A percentile compares a stretch with the other conserved stretches of the same genome.
Evolutionary conservation across 768 basidiomycete genomes (phyloP).

Genomic region (Rhodotorula babjevae): DNA sequence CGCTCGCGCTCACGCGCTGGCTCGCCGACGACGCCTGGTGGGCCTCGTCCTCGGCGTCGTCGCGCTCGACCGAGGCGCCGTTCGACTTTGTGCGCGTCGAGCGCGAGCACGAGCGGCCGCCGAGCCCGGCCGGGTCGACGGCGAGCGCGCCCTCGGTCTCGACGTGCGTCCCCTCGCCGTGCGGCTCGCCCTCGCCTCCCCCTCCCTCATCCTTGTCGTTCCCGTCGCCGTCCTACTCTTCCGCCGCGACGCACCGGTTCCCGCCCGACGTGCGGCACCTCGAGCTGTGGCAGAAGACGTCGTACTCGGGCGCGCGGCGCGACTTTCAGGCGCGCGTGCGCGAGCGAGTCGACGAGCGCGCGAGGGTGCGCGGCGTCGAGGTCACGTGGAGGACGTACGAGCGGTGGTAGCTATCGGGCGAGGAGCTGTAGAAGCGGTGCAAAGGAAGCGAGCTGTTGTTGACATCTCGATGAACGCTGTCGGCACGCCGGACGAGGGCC

Average conservation of each 20-base stretch:
- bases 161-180: not conserved
- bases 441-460: no score
- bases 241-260: not conserved
- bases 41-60: not conserved
- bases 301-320: not conserved
- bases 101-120: not conserved
- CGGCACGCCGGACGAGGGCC: no score
- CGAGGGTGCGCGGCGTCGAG: not conserved
- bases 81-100: no score
- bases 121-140: not conserved
- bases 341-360: conserved; percentile 17
- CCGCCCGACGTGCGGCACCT: conserved; percentile 46
- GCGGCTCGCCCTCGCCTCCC: not conserved
- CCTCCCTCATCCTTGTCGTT: not conserved
- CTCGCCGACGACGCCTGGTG: not conserved
- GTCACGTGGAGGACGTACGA: conserved; percentile 22
- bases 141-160: not conserved
- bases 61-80: no score
- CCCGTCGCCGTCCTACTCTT: no score
- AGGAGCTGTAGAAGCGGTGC: no score
- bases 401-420: conserved; percentile 6
- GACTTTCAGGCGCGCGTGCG: conserved; percentile 16
- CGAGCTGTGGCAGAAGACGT: conserved; percentile 74
- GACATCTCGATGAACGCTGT: no score
- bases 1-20: conserved; percentile 20